A percentile compares a stretch with the other conserved stretches of the same genome.
Evolutionary conservation across 805 yeast species (phyloP).

Genomic region (Yarrowia yakushimensis): DNA sequence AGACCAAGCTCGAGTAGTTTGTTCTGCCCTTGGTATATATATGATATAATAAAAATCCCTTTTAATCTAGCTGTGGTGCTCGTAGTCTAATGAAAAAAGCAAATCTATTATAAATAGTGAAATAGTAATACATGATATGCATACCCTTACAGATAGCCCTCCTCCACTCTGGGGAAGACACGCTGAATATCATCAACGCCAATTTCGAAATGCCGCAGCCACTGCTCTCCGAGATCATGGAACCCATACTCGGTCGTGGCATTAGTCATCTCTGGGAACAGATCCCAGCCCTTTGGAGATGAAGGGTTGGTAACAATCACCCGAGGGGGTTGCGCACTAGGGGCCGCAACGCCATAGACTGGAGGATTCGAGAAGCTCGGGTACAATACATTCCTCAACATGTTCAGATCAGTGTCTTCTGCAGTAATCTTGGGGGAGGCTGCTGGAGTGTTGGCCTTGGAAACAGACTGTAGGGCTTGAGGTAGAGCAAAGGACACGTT

Average conservation of each 20-base stretch:
- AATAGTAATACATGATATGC: not conserved
- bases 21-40: not conserved
- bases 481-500: slow-evolving; percentile 3
- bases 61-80: too few species aligned
- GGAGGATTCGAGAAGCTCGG: slow-evolving; percentile 18
- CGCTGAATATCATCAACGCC: slow-evolving; percentile 22
- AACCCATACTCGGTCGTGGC: slow-evolving; percentile 11
- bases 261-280: slow-evolving; percentile 16
- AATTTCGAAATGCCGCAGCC: slow-evolving; percentile 22
- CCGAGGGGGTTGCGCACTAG: not conserved
- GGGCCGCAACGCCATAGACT: not conserved
- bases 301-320: not conserved
- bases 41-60: not conserved
- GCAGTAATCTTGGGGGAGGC: not conserved
- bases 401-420: not conserved
- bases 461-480: slow-evolving; percentile 5
- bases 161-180: slow-evolving; percentile 12
- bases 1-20: slow-evolving; percentile 17
- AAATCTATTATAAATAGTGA: not conserved
- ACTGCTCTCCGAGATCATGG: slow-evolving; percentile 24
- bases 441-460: slow-evolving; percentile 3
- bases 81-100: too few species aligned
- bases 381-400: slow-evolving; percentile 7
- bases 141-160: not conserved
- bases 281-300: slow-evolving; percentile 16